A percentile compares a stretch with the other conserved stretches of the same genome.
Conservation (phyloP, 2,329 filamentous ascomycete genomes). For the Claviceps spartinae region DNA sequence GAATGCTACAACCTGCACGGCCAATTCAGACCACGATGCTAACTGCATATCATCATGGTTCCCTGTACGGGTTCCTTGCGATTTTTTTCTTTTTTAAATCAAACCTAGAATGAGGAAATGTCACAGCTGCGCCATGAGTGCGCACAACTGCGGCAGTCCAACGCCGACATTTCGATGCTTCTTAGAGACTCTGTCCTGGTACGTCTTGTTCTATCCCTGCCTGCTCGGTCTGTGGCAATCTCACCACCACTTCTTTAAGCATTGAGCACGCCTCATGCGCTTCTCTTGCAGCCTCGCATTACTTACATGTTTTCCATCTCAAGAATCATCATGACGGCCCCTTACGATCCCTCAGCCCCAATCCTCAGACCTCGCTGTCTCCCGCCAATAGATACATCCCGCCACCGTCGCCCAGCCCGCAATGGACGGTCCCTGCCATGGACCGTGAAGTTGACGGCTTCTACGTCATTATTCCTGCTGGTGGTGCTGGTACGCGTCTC, state of each 20-base stretch:
- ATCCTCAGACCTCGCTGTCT: conserved; percentile 6
- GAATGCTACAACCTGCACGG: not conserved
- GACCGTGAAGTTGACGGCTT: conserved; percentile 14
- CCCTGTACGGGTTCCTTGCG: no score
- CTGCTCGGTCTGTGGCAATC: not conserved
- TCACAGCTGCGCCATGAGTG: conserved; percentile 12
- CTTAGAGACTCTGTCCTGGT: conserved; percentile 11
- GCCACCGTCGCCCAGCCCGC: conserved; percentile 6
- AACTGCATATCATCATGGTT: not conserved
- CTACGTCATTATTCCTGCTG: conserved; percentile 15
- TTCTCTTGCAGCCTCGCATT: not conserved
- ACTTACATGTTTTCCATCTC: not conserved
- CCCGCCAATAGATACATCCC: conserved; percentile 7
- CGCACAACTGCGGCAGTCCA: conserved; percentile 12
- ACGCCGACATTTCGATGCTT: conserved; percentile 11
- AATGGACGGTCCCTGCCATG: conserved; percentile 6
- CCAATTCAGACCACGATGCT: not conserved
- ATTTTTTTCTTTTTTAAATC: not conserved
- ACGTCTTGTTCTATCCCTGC: conserved; percentile 1
- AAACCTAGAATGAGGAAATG: conserved; percentile 11
- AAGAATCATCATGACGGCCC: conserved; percentile 5
- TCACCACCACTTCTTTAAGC: not conserved
- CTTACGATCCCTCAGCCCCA: conserved; percentile 7
- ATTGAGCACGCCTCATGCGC: not conserved
- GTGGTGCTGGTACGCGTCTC: conserved; percentile 15